Percentiles rank a stretch among this genome's conserved stretches.
These are phyloP conservation scores for Aurinia saxatilis DNA, from an alignment of 345 rosid genomes.

Conservation along the genomic window DNA sequence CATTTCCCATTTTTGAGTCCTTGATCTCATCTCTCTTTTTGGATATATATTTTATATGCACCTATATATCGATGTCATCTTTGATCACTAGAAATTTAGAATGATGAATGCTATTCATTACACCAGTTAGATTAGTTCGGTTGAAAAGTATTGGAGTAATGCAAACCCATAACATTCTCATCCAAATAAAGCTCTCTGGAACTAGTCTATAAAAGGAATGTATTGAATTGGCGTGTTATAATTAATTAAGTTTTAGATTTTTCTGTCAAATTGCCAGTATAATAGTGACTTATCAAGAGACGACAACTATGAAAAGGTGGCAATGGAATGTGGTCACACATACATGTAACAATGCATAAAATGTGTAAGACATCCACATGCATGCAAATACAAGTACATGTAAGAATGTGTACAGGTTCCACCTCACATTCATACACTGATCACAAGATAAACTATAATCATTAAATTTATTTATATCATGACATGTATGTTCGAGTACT, in stretches of 20 bases:
- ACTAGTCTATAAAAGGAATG: too few species aligned
- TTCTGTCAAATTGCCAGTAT: conserved; percentile 3
- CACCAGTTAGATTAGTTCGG: neutral
- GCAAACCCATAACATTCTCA: neutral
- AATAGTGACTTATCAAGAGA: conserved; percentile 20
- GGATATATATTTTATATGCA: neutral
- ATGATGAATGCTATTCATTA: neutral
- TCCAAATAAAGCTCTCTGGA: neutral
- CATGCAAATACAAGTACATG: conserved; percentile 23
- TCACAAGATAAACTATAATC: neutral
- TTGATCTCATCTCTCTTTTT: conserved; percentile 15
- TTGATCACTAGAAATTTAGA: neutral
- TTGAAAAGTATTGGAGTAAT: neutral
- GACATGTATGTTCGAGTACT: conserved; percentile 9
- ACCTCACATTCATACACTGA: conserved; percentile 13
- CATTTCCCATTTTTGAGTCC: conserved; percentile 11
- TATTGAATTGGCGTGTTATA: neutral
- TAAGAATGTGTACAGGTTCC: conserved; percentile 25
- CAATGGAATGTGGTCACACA: conserved; percentile 23
- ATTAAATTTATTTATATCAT: neutral
- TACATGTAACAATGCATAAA: conserved; percentile 5
- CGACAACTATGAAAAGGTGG: conserved; percentile 19
- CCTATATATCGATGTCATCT: neutral
- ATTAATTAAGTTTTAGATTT: neutral
- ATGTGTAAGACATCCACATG: conserved; percentile 30